A percentile compares a stretch with the other conserved stretches of the same genome.
phyloP scores from a whole-genome alignment of 2,329 filamentous ascomycete species.

The Talaromyces albobiverticillius region DNA sequence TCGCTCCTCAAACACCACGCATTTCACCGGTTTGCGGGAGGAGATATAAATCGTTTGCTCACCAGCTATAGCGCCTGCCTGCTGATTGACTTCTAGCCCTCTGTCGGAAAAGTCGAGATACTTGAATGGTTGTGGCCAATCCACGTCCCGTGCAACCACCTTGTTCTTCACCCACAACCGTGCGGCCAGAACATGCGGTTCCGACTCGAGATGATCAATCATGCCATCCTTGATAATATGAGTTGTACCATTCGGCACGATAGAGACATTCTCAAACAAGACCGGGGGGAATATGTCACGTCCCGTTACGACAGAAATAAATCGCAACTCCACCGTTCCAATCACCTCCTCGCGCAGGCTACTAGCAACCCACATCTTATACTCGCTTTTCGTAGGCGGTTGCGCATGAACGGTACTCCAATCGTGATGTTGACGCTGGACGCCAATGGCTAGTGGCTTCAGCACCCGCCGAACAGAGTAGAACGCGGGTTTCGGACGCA shows the following conservation, averaged over 20 bases:
- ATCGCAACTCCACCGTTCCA: conserved; percentile 42
- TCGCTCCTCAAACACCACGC: conserved; percentile 59
- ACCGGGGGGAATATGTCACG: conserved; percentile 40
- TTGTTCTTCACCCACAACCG: conserved; percentile 50
- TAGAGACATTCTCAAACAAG: conserved; percentile 45
- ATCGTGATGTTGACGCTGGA: conserved; percentile 42
- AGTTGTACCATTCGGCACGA: conserved; percentile 56
- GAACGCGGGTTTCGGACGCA: conserved; percentile 55
- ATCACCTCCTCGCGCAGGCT: conserved; percentile 33
- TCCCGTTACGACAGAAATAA: conserved; percentile 48
- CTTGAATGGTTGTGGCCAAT: conserved; percentile 59
- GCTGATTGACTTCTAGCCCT: conserved; percentile 2
- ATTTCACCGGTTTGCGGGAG: conserved; percentile 47
- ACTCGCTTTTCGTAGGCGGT: conserved; percentile 52
- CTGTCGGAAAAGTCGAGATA: conserved; percentile 23
- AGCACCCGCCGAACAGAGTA: conserved; percentile 54
- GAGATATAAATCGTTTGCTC: conserved; percentile 2
- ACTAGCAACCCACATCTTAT: conserved; percentile 57
- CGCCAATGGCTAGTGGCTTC: conserved; percentile 50
- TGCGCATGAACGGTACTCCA: conserved; percentile 52
- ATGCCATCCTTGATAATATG: conserved; percentile 46
- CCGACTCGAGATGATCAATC: conserved; percentile 35
- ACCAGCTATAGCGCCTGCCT: background rate
- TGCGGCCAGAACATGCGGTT: conserved; percentile 54
- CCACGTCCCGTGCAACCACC: conserved; percentile 54